phyloP scores from a whole-genome alignment of 305 asterid species.

The Andrographis paniculata region DNA sequence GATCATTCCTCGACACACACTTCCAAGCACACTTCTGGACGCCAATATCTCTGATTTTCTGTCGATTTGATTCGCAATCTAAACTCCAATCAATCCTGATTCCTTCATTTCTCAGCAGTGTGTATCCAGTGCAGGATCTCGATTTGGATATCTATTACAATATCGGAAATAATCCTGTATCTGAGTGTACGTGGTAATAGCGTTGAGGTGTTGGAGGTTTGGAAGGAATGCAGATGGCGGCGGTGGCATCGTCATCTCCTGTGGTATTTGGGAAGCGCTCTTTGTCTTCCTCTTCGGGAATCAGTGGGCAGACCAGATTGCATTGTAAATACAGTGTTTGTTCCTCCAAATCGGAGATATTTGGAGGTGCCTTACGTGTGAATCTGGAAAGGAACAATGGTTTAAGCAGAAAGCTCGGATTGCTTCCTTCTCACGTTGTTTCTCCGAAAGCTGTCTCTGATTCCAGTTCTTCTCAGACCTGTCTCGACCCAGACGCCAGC shows the following conservation, averaged over 20 bases:
- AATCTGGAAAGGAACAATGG: constrained; percentile 5
- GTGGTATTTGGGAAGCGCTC: constrained; percentile 22
- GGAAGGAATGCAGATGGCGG: constrained; percentile 28
- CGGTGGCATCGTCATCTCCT: constrained; percentile 40
- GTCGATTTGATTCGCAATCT: background rate
- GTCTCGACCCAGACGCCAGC: constrained; percentile 66
- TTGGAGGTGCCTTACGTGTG: constrained; percentile 24
- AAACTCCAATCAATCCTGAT: background rate
- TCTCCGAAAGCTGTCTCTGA: constrained; percentile 66
- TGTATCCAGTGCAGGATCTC: background rate
- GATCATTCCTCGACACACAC: constrained; percentile 29
- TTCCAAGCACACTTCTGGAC: constrained; percentile 7
- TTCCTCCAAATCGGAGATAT: constrained; percentile 38
- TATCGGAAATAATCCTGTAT: too few relatives aligned
- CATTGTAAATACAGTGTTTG: constrained; percentile 23
- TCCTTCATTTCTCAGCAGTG: background rate
- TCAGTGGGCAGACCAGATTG: constrained; percentile 13
- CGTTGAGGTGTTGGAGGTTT: too few relatives aligned
- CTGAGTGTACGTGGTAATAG: too few relatives aligned
- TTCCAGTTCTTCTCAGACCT: constrained; percentile 45
- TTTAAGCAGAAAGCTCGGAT: constrained; percentile 16
- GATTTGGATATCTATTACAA: background rate
- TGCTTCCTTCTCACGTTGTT: constrained; percentile 28
- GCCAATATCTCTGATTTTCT: background rate
- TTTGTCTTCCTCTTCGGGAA: constrained; percentile 11